Evolutionary conservation across 1,284 basidiomycete genomes (phyloP).

Genomic region (Filobasidium uniguttulatum): DNA sequence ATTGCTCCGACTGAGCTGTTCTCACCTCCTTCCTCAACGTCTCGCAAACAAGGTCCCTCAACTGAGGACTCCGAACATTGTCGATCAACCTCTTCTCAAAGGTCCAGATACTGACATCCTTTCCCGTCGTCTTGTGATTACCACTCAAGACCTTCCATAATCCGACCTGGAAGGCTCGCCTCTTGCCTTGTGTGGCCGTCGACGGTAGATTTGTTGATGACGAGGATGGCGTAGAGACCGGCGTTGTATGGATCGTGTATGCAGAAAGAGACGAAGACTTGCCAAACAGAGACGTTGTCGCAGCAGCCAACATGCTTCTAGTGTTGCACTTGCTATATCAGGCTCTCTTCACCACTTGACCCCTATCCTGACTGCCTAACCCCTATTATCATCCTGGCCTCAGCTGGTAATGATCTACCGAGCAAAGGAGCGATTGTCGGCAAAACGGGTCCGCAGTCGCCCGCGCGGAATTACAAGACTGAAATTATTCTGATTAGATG

Average conservation of each 20-base stretch:
- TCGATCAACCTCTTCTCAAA: slow-evolving; percentile 70
- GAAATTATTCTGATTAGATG: too few relatives aligned
- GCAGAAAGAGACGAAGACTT: slow-evolving; percentile 72
- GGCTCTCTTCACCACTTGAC: too few relatives aligned
- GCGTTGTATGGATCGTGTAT: slow-evolving; percentile 47
- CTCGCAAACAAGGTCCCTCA: slow-evolving; percentile 60
- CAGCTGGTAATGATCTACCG: too few relatives aligned
- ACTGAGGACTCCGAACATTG: slow-evolving; percentile 49
- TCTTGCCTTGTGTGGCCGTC: slow-evolving; percentile 20
- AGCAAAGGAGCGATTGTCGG: too few relatives aligned
- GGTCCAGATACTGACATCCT: slow-evolving; percentile 77
- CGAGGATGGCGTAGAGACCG: slow-evolving; percentile 22
- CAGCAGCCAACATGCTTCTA: slow-evolving; percentile 81
- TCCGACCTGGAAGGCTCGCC: slow-evolving; percentile 51
- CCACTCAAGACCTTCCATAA: slow-evolving; percentile 75
- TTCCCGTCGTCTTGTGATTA: slow-evolving; percentile 70
- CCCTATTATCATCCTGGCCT: too few relatives aligned
- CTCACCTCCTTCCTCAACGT: slow-evolving; percentile 75
- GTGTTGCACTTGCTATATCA: too few relatives aligned
- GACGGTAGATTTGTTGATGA: slow-evolving; percentile 28
- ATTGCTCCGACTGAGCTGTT: slow-evolving; percentile 9
- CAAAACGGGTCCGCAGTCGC: too few relatives aligned
- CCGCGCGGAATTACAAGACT: too few relatives aligned
- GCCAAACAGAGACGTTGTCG: slow-evolving; percentile 45
- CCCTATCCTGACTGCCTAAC: too few relatives aligned